Conservation (phyloP, 2,329 filamentous ascomycete genomes). For the Penicillium sp. region DNA sequence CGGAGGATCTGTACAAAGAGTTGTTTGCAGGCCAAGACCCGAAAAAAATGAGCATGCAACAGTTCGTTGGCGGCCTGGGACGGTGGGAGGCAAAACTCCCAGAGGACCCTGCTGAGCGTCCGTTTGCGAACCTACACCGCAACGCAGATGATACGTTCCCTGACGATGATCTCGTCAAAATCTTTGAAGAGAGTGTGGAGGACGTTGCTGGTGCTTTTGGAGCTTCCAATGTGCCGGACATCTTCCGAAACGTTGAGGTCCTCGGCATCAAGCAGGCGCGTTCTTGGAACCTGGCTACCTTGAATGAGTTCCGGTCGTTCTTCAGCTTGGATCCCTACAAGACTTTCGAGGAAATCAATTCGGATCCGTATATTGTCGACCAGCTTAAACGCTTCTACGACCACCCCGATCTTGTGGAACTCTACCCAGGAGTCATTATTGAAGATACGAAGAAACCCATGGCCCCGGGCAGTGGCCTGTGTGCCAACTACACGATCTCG, state of each 20-base stretch:
- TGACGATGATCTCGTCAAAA: constrained; percentile 54
- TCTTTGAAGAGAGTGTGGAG: constrained; percentile 57
- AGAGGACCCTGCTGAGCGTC: constrained; percentile 46
- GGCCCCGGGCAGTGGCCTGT: constrained; percentile 47
- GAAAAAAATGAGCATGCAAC: constrained; percentile 32
- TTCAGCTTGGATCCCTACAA: constrained; percentile 50
- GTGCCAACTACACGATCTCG: constrained; percentile 46
- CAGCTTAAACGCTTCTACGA: constrained; percentile 48
- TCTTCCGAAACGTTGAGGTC: constrained; percentile 58
- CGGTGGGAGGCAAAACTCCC: constrained; percentile 42
- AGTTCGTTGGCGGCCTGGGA: constrained; percentile 40
- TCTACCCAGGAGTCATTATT: constrained; percentile 56
- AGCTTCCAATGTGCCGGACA: constrained; percentile 55
- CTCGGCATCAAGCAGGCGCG: constrained; percentile 60
- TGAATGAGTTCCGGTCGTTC: constrained; percentile 55
- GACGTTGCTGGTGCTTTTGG: constrained; percentile 59
- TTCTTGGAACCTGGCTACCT: constrained; percentile 56
- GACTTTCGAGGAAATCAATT: constrained; percentile 51
- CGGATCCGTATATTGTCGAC: constrained; percentile 46
- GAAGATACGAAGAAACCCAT: constrained; percentile 54
- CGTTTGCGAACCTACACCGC: constrained; percentile 49
- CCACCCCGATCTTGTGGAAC: constrained; percentile 51
- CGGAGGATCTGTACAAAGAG: constrained; percentile 51
- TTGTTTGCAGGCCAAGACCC: constrained; percentile 43
- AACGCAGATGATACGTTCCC: constrained; percentile 51